A percentile compares a stretch with the other conserved stretches of the same genome.
Evolutionary conservation across 2,329 filamentous ascomycete genomes (phyloP).

Genomic region (Colletotrichum trifolii): DNA sequence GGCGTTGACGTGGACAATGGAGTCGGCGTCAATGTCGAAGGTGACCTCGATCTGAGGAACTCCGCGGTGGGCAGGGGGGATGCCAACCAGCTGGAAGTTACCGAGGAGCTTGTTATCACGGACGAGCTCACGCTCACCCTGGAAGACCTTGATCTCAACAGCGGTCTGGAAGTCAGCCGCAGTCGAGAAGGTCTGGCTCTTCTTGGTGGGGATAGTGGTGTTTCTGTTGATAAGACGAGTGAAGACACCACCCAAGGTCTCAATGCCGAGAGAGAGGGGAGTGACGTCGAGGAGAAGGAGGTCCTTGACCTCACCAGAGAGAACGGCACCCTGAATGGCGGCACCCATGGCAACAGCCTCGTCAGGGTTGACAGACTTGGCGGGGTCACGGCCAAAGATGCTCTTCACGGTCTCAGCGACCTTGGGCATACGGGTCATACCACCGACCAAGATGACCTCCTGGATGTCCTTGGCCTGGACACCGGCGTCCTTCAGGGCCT

Average conservation of each 20-base stretch:
- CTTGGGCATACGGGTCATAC: constrained; percentile 99
- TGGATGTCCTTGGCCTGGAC: constrained; percentile 94
- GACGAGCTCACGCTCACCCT: constrained; percentile 99
- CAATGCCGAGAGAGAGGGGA: constrained; percentile 95
- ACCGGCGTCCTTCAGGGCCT: constrained; percentile 95
- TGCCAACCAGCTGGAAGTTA: constrained; percentile 99
- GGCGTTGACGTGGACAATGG: constrained; percentile 96
- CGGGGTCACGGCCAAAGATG: constrained; percentile 95
- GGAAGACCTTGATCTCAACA: constrained; percentile 99
- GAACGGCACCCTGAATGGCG: constrained; percentile 95
- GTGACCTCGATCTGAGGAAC: constrained; percentile 97
- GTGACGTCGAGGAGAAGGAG: constrained; percentile 95
- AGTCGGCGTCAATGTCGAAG: constrained; percentile 98
- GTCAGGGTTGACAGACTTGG: constrained; percentile 98
- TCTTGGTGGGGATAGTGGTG: constrained; percentile 99
- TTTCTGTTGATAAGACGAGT: constrained; percentile 98
- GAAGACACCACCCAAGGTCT: constrained; percentile 98
- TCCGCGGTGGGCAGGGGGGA: constrained; percentile 94
- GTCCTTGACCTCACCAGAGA: constrained; percentile 96
- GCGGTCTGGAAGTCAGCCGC: constrained; percentile 98
- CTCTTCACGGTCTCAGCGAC: constrained; percentile 94
- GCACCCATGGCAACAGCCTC: constrained; percentile 98
- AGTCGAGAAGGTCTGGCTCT: constrained; percentile 98
- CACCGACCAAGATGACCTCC: constrained; percentile 97
- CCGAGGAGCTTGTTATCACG: constrained; percentile 98